Percentiles rank a stretch among this genome's conserved stretches.
Evolutionary conservation across 2,329 filamentous ascomycete genomes (phyloP).

Genomic region (Zarea fungicola): DNA sequence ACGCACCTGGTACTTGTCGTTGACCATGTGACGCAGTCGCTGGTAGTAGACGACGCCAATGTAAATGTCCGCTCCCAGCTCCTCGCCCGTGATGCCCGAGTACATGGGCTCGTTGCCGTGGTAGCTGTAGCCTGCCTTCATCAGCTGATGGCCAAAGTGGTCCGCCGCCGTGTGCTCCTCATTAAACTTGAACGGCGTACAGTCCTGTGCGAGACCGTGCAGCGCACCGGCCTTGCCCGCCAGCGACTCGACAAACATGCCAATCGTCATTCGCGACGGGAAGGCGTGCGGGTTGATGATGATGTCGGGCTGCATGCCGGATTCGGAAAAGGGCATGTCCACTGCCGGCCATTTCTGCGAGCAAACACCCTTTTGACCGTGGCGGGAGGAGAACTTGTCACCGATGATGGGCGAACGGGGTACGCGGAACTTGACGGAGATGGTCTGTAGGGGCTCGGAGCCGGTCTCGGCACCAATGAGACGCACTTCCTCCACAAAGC

Average conservation of each 20-base stretch:
- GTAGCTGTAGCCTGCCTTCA: slow-evolving; percentile 95
- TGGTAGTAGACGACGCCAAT: slow-evolving; percentile 98
- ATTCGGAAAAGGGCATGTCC: slow-evolving; percentile 96
- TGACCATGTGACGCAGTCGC: slow-evolving; percentile 97
- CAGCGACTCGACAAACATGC: slow-evolving; percentile 97
- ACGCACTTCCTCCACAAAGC: slow-evolving; percentile 88
- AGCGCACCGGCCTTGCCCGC: slow-evolving; percentile 92
- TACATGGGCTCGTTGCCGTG: slow-evolving; percentile 99
- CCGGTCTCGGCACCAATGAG: slow-evolving; percentile 82
- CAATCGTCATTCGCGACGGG: slow-evolving; percentile 98
- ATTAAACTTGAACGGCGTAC: slow-evolving; percentile 89
- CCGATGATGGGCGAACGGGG: slow-evolving; percentile 89
- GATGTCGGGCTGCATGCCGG: slow-evolving; percentile 91
- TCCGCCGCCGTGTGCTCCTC: slow-evolving; percentile 89
- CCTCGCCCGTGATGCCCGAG: slow-evolving; percentile 90
- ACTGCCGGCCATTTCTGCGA: slow-evolving; percentile 92
- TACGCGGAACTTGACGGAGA: slow-evolving; percentile 90
- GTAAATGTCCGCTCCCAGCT: slow-evolving; percentile 92
- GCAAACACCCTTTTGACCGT: slow-evolving; percentile 95
- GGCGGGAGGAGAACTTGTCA: slow-evolving; percentile 97
- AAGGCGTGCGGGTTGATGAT: slow-evolving; percentile 99
- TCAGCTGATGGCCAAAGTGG: slow-evolving; percentile 93
- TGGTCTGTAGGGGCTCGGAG: slow-evolving; percentile 75
- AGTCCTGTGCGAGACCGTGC: slow-evolving; percentile 93
- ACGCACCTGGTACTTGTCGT: slow-evolving; percentile 98